Conservation (phyloP, 192 early-diverging fungal genomes). For the Linderina pennispora region DNA sequence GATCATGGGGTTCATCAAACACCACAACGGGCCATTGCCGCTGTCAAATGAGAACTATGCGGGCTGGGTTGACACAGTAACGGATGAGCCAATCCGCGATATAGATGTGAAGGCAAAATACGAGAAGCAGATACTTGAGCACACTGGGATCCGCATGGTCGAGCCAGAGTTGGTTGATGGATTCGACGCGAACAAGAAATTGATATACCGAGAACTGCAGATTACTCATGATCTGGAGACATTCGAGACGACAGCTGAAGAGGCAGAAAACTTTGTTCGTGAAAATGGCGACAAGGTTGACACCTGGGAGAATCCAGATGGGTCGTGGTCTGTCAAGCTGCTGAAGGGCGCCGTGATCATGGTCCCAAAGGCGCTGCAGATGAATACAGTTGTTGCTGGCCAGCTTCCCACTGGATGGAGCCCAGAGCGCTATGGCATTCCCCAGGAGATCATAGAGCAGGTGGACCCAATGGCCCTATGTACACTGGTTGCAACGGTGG, state of each 20-base stretch:
- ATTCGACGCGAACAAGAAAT: slow-evolving; percentile 82
- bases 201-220: slow-evolving; percentile 78
- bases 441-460: slow-evolving; percentile 83
- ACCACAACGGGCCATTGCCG: slow-evolving; percentile 73
- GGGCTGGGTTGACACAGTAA: slow-evolving; percentile 82
- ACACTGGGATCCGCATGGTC: slow-evolving; percentile 83
- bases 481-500: slow-evolving; percentile 83
- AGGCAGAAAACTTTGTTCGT: slow-evolving; percentile 77
- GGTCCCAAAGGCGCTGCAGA: slow-evolving; percentile 83
- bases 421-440: slow-evolving; percentile 83
- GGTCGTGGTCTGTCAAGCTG: slow-evolving; percentile 69
- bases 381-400: slow-evolving; percentile 77
- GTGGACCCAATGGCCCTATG: slow-evolving; percentile 86
- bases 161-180: slow-evolving; percentile 79
- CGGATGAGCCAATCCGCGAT: slow-evolving; percentile 76
- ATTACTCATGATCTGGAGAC: slow-evolving; percentile 81
- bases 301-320: slow-evolving; percentile 43
- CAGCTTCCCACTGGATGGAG: slow-evolving; percentile 94
- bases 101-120: slow-evolving; percentile 80
- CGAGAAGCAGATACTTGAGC: slow-evolving; percentile 78
- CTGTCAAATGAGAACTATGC: slow-evolving; percentile 57
- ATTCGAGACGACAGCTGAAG: slow-evolving; percentile 81
- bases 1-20: slow-evolving; percentile 90
- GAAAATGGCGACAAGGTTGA: slow-evolving; percentile 73
- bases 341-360: slow-evolving; percentile 83